phyloP scores from a whole-genome alignment of 768 basidiomycete genomes.

The Tylopilus cervinicoccineus region DNA sequence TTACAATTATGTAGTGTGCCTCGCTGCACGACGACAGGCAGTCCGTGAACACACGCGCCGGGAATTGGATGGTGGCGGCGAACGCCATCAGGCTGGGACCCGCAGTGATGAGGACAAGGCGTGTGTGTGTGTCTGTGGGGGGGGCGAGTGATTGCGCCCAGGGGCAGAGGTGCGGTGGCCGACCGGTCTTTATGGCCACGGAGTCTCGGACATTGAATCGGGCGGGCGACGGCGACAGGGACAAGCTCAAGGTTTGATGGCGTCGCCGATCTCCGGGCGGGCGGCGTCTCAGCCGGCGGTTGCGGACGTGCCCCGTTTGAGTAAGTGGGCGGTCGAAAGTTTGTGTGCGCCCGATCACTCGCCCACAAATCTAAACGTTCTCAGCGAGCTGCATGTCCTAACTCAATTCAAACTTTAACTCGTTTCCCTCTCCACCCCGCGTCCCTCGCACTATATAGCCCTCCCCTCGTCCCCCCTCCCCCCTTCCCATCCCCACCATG shows the following conservation, averaged over 20 bases:
- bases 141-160: no score
- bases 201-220: constrained; percentile 31
- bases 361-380: constrained; percentile 13
- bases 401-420: constrained; percentile 63
- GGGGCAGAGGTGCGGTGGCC: background rate
- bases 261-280: constrained; percentile 15
- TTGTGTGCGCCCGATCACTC: constrained; percentile 21
- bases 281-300: background rate
- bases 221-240: no score
- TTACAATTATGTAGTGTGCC: constrained; percentile 24
- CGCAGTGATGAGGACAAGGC: no score
- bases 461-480: constrained; percentile 14
- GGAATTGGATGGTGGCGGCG: no score
- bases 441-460: constrained; percentile 34
- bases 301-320: background rate
- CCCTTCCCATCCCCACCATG: constrained; percentile 40
- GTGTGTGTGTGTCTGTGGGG: no score
- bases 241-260: constrained; percentile 27
- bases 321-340: background rate
- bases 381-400: constrained; percentile 26
- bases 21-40: constrained; percentile 22
- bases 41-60: constrained; percentile 2
- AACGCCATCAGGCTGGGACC: no score
- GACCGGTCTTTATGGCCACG: constrained; percentile 18
- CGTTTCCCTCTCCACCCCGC: constrained; percentile 30